Evolutionary conservation across 1,284 basidiomycete genomes (phyloP).

Genomic region (Fistulina hepatica): DNA sequence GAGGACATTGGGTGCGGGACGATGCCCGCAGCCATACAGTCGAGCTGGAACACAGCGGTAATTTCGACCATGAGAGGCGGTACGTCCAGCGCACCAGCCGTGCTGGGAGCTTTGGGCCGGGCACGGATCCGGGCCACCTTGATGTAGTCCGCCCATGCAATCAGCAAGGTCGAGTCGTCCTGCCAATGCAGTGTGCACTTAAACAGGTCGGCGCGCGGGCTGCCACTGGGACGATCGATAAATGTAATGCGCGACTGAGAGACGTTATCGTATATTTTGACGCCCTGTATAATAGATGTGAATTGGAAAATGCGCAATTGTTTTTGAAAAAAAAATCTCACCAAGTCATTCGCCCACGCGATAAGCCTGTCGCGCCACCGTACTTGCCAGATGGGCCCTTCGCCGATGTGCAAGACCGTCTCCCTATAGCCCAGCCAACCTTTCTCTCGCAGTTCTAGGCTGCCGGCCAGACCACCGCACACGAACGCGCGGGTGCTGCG

Average conservation of each 20-base stretch:
- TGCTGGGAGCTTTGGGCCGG: conserved; percentile 33
- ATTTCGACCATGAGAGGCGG: conserved; percentile 72
- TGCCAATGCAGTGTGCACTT: conserved; percentile 90
- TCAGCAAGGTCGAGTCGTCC: conserved; percentile 80
- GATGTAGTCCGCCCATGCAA: conserved; percentile 93
- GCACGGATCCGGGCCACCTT: conserved; percentile 79
- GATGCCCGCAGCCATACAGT: conserved; percentile 92
- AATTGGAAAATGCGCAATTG: conserved; percentile 1
- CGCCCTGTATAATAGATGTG: conserved; percentile 68
- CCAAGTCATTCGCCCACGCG: conserved; percentile 93
- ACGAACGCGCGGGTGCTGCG: conserved; percentile 78
- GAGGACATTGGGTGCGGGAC: conserved; percentile 57
- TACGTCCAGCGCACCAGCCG: conserved; percentile 31
- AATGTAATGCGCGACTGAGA: conserved; percentile 78
- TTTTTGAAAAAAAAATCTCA: conserved; percentile 26
- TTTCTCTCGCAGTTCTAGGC: conserved; percentile 81
- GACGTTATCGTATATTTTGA: conserved; percentile 85
- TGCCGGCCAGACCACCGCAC: conserved; percentile 89
- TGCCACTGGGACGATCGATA: conserved; percentile 73
- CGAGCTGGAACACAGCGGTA: conserved; percentile 85
- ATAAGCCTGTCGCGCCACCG: conserved; percentile 83
- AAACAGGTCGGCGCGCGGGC: conserved; percentile 88
- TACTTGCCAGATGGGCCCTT: conserved; percentile 91
- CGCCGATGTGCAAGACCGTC: conserved; percentile 74
- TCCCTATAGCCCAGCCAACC: conserved; percentile 96